Base-by-base conservation (phyloP, 2,329 filamentous ascomycete genomes). In the Phoma sp. region DNA sequence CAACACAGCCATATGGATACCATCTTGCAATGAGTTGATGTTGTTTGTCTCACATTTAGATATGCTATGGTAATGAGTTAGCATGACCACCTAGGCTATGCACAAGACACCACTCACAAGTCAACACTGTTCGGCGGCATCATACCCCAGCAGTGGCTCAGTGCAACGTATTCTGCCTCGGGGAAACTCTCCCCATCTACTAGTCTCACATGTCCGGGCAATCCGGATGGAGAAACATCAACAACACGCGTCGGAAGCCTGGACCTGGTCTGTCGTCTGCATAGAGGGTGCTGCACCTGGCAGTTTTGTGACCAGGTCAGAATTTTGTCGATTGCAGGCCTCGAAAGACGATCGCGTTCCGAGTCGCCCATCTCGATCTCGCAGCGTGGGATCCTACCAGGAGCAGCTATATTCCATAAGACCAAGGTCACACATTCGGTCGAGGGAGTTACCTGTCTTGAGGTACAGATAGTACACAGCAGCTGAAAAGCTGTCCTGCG, bases 111-210 rank as follows among this genome's bases (percentile, higher is more conserved):
- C 12, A 32, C 54, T 48, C 17, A 57, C 54, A 57, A 25, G 12
- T 57, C 48, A 13, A 29, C 19, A 3, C 43, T 46, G 19, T 56
- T 51, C 6, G 21, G 33, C 2, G 48, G 48, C 43, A 52, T 57
- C 2, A 35, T 44, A 3, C 58, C 58, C 58, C 58, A 61, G n/a
- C 55, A 58, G 31, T 61, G 58, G 32, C 58, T 61, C 1, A 61
- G 40, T 25, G 54, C 39, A 31, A 52, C 21, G 24, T 52, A 57
- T 7, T 57, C 36, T 3, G 21, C 51, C 4, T 24, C 24, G n/a
- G 31, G 6, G 2, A 38, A n/a, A n/a, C n/a, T n/a, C 4, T 35
- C 0, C 4, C 45, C 55, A 22, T 63, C 36, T 13, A 50, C 24
- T 17, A 54, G 13, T 12, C 55, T 39, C 15, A 57, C 21, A 9